A percentile compares a stretch with the other conserved stretches of the same genome.
Evolutionary conservation across 108 stramenopile species (phyloP).

Genomic region (Parietichytrium sp.): DNA sequence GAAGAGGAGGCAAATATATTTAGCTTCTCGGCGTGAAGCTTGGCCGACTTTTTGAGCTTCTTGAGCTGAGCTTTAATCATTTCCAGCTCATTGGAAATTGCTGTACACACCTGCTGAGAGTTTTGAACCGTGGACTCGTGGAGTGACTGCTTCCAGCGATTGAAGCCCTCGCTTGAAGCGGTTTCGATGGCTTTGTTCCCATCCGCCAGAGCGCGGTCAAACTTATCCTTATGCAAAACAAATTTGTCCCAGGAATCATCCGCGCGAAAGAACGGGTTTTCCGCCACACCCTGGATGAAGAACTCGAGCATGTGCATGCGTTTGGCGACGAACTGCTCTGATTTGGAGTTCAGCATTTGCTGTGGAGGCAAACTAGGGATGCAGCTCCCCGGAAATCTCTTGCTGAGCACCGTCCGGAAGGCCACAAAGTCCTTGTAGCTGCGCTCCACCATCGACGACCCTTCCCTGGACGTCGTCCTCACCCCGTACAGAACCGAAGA

Average conservation of each 20-base stretch:
- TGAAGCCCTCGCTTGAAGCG: slow-evolving; percentile 1
- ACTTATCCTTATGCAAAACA: neutral
- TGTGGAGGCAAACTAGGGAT: neutral
- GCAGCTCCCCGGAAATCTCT: neutral
- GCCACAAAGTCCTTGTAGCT: slow-evolving; percentile 36
- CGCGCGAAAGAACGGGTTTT: neutral
- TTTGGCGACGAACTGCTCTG: slow-evolving; percentile 32
- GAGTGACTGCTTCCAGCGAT: slow-evolving; percentile 27
- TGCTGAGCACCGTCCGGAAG: slow-evolving; percentile 14
- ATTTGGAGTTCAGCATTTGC: neutral
- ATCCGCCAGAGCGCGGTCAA: slow-evolving; percentile 7
- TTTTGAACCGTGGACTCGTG: neutral
- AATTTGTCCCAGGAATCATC: neutral
- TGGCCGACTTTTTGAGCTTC: neutral
- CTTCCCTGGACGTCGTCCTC: neutral
- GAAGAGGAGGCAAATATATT: neutral
- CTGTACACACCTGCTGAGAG: neutral
- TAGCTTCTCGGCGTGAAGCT: neutral
- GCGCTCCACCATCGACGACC: neutral
- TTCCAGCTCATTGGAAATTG: neutral
- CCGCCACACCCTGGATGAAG: neutral
- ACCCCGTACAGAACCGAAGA: slow-evolving; percentile 11
- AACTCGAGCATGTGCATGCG: slow-evolving; percentile 26
- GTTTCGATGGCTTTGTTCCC: neutral
- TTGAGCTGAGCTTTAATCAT: neutral